Evolutionary conservation across 805 yeast species (phyloP).

Genomic region (Saturnispora besseyi): DNA sequence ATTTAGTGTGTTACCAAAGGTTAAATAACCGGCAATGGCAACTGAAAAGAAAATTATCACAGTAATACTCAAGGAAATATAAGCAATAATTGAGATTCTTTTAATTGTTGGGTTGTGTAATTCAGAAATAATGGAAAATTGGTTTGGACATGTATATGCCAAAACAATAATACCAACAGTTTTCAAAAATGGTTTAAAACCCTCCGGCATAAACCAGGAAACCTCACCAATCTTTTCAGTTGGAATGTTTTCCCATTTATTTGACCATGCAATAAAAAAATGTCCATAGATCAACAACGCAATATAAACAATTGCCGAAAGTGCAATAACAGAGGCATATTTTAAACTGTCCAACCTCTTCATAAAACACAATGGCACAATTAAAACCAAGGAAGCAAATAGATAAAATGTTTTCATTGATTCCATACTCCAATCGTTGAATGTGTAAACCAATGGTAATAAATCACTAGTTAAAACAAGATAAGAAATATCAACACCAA

Average conservation of each 20-base stretch:
- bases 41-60: constrained; percentile 51
- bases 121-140: constrained; percentile 70
- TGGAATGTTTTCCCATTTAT: constrained; percentile 33
- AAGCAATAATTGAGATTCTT: constrained; percentile 38
- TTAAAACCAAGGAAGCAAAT: constrained; percentile 39
- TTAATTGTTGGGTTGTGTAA: constrained; percentile 43
- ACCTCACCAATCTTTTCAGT: constrained; percentile 35
- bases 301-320: constrained; percentile 57
- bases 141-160: constrained; percentile 78
- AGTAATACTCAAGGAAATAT: constrained; percentile 43
- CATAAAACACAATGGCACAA: constrained; percentile 55
- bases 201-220: constrained; percentile 34
- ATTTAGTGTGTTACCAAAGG: constrained; percentile 55
- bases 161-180: constrained; percentile 69
- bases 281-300: constrained; percentile 46
- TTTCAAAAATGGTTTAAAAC: constrained; percentile 39
- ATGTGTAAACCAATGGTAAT: constrained; percentile 45
- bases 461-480: constrained; percentile 69
- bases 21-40: constrained; percentile 61
- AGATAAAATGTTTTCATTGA: constrained; percentile 44
- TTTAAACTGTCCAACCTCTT: constrained; percentile 59
- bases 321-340: constrained; percentile 62
- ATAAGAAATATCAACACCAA: constrained; percentile 67
- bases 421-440: constrained; percentile 28
- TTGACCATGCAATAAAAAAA: constrained; percentile 26